Base-by-base conservation (phyloP, 2,329 filamentous ascomycete species). In the Calonectria ilicicola region DNA sequence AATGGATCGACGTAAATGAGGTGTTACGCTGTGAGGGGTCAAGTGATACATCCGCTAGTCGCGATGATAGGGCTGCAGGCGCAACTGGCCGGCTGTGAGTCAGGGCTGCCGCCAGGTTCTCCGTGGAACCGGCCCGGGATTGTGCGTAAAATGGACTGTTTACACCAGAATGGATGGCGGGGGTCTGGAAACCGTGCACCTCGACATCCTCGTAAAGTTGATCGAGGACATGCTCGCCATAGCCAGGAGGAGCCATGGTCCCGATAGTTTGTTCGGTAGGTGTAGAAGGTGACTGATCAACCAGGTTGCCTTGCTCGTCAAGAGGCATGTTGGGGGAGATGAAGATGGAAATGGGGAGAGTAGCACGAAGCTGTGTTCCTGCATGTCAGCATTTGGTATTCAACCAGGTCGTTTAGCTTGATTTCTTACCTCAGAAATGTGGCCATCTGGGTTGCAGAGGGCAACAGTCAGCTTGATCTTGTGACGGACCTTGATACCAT, bases 301-400 rank as follows among this genome's bases (percentile, higher is more conserved):
- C 87, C 2, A 98, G 89, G 78, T 94, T 93, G 78, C 98, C 97
- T 72, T 96, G 91, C 65, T 98, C 95, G 79, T 97, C 95, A 44
- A 98, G 91, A 0, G 95, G 93, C 79, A 98, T 92, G 80, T 97
- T 97, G 0, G 97, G 96, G 6, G 97, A 99, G 77, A 98, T 98
- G 85, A 98, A 98, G 46, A 99, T 93, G 67, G 95, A 95, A 19
- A 98, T 91, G 1, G 97, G 96, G 38, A 98, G 91, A 49, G 95
- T 97, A 58, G 96, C 96, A 65, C 96, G 93, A 65, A 98, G 91
- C 92, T 94, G 66, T 8, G 21, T 42, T 62, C 4, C 26, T 32
- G 35, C 14, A 38, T 44, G 67, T 80, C 53, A 78, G 73, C 42
- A 46, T 23, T 40, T 23, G 35, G 40, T 15, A 6, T 14, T 3